Evolutionary conservation across 257 asterid species (phyloP).

Genomic region (Nyctanthes arbortristis): DNA sequence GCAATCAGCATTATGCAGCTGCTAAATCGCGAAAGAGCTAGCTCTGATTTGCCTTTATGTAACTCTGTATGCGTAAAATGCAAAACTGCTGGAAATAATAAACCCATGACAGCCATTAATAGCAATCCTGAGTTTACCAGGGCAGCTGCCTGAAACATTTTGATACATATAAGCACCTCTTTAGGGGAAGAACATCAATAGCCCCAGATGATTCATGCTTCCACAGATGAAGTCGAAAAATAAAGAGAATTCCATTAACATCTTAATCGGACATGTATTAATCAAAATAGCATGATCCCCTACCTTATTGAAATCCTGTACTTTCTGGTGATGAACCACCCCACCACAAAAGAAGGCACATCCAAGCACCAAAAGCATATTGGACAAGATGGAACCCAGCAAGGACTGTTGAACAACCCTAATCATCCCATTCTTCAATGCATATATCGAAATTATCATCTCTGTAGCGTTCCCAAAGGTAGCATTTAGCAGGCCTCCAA

Average conservation of each 20-base stretch:
- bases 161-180: conserved; percentile 30
- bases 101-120: conserved; percentile 97
- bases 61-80: conserved; percentile 89
- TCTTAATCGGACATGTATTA: neutral
- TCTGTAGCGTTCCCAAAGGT: conserved; percentile 98
- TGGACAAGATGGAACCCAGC: conserved; percentile 93
- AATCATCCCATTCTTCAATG: conserved; percentile 88
- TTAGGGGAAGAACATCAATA: no score
- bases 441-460: conserved; percentile 91
- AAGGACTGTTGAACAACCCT: conserved; percentile 91
- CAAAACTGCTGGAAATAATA: conserved; percentile 89
- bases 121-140: conserved; percentile 87
- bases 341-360: conserved; percentile 98
- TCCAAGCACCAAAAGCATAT: conserved; percentile 96
- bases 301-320: conserved; percentile 87
- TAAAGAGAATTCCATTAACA: conserved; percentile 11
- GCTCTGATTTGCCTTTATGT: conserved; percentile 83
- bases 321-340: conserved; percentile 64
- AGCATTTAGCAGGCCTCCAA: conserved; percentile 96
- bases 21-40: conserved; percentile 92
- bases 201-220: neutral
- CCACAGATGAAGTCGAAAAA: conserved; percentile 5
- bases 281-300: conserved; percentile 23
- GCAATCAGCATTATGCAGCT: conserved; percentile 95
- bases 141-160: conserved; percentile 75